Percentiles rank a stretch among this genome's conserved stretches.
phyloP scores from a whole-genome alignment of 2,329 filamentous ascomycete species.

The Stromatinia cepivora region DNA sequence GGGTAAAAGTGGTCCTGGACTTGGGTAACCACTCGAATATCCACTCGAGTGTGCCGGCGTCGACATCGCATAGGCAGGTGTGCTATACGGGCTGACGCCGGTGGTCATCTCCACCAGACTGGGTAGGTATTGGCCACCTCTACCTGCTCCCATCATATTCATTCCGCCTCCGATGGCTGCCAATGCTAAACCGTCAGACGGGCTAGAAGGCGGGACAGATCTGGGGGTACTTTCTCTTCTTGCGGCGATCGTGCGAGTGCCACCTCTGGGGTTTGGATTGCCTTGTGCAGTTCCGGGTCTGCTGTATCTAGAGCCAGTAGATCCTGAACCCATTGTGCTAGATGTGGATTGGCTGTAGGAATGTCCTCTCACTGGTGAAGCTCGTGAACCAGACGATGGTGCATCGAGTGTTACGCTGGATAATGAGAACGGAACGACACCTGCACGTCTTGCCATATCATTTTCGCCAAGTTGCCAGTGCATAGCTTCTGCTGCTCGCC shows the following conservation, averaged over 20 bases:
- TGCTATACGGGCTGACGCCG: conserved; percentile 60
- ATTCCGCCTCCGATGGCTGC: conserved; percentile 38
- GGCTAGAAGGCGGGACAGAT: conserved; percentile 43
- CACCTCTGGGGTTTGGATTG: conserved; percentile 25
- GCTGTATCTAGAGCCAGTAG: conserved; percentile 31
- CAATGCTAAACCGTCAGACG: conserved; percentile 41
- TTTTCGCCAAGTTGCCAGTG: conserved; percentile 94
- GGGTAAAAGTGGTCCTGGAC: conserved; percentile 46
- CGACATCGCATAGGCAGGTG: conserved; percentile 53
- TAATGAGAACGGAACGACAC: conserved; percentile 80
- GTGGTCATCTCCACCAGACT: conserved; percentile 64
- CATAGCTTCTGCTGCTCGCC: conserved; percentile 95
- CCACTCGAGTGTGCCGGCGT: conserved; percentile 29
- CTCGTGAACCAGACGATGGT: conserved; percentile 43
- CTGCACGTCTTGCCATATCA: conserved; percentile 91
- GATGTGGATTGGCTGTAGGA: conserved; percentile 38
- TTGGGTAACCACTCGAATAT: conserved; percentile 38
- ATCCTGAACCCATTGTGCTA: conserved; percentile 29
- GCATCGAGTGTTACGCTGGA: conserved; percentile 56
- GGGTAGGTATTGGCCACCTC: conserved; percentile 49
- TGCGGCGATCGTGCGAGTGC: conserved; percentile 37
- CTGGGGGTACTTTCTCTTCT: conserved; percentile 41
- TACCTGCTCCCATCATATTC: conserved; percentile 33
- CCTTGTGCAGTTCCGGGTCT: conserved; percentile 33
- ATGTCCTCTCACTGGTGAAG: conserved; percentile 45